Evolutionary conservation across 2,329 filamentous ascomycete genomes (phyloP), one percentile per base, ranked within the genome.

Genomic region (Arthrinium phaeospermum): DNA sequence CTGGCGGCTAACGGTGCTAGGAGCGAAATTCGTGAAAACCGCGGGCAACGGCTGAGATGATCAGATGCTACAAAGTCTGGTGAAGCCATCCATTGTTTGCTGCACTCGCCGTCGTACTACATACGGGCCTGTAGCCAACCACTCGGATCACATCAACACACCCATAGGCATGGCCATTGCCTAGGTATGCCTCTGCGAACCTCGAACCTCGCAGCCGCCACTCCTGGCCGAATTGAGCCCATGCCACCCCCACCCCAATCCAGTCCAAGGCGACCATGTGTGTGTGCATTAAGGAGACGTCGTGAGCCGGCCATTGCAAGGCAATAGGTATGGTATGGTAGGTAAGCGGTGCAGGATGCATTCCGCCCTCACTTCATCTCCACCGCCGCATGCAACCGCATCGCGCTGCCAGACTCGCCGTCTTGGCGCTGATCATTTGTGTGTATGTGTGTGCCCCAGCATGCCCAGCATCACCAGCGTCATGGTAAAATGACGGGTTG

Each of bases 1-100:
- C 57, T 64, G 57, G 57, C 57, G 57, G 57, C 57, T 64, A 64
- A 64, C 57, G 57, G 34, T 64, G 57, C 57, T 41, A n/a, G 57
- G 57, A 37, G 57, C 30, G 57, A 64, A 64, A 64, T 64, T 64
- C 30, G 19, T 34, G 34, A 34, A 13, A 30, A 12, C 4, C 8
- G 53, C 53, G 53, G 53, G 30, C 37, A 37, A 37, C 53, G 53
- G 53, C 30, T 34, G 57, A n/a, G 57, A 64, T 24, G 57, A 64
- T 64, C 57, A 64, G 57, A 64, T 61, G 53, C 53, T 61, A 2
- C 7, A 1, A 14, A 30, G 5, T 61, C 53, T 34, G 27, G 34
- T 24, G 57, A 64, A 64, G 19, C 34, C 57, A 64, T 61, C 34
- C 57, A 64, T 61, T 30, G 57, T 64, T 64, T 41, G 57, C 57